Conservation (phyloP, 2,329 filamentous ascomycete genomes). For the Aspergillus felis region DNA sequence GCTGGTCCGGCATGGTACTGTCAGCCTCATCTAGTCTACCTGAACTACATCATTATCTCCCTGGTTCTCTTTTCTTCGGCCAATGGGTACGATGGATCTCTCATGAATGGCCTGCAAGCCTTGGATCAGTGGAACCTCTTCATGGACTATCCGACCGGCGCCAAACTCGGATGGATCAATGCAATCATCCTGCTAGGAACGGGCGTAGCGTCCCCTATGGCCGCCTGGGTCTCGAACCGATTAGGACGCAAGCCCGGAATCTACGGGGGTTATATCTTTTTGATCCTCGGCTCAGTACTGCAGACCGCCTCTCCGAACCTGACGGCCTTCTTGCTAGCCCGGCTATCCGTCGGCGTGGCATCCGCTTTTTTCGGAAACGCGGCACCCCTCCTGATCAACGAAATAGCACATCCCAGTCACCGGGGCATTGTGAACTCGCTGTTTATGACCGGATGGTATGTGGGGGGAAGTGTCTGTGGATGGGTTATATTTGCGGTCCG, state of each 20-base stretch:
- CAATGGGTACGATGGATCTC: background rate
- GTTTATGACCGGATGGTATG: constrained; percentile 36
- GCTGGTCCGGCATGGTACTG: background rate
- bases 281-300: constrained; percentile 25
- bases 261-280: constrained; percentile 30
- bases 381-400: constrained; percentile 40
- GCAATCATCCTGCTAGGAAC: constrained; percentile 27
- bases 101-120: constrained; percentile 31
- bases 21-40: constrained; percentile 1
- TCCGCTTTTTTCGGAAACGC: constrained; percentile 30
- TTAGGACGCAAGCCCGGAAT: constrained; percentile 33
- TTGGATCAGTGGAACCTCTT: constrained; percentile 29
- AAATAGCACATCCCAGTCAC: constrained; percentile 43
- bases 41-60: constrained; percentile 7
- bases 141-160: constrained; percentile 24
- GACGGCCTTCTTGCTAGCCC: constrained; percentile 31
- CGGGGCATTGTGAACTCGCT: constrained; percentile 32
- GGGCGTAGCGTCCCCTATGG: constrained; percentile 24
- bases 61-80: constrained; percentile 6
- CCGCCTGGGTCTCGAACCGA: constrained; percentile 31
- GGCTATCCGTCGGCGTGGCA: constrained; percentile 35
- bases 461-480: constrained; percentile 23
- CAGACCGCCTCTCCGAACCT: constrained; percentile 26
- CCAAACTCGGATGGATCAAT: constrained; percentile 30
- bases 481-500: constrained; percentile 25